Evolutionary conservation across 306 rosid species (phyloP).

Genomic region (Quercus rubra): DNA sequence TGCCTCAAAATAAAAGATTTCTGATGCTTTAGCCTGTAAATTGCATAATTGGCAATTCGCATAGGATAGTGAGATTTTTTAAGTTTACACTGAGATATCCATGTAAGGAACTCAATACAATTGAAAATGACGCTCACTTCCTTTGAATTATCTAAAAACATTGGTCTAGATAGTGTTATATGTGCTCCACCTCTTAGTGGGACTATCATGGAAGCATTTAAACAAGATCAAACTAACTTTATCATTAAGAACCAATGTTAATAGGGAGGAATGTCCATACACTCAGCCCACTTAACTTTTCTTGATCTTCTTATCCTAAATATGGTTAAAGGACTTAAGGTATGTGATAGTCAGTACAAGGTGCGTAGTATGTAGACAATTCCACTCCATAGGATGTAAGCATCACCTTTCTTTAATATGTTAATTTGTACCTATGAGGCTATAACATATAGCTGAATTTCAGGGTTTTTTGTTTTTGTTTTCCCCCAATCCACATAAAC

Average conservation of each 20-base stretch:
- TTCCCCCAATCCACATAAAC: neutral
- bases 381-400: neutral
- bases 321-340: neutral
- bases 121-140: neutral
- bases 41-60: neutral
- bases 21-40: constrained; percentile 47
- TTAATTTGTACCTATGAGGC: neutral
- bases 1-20: constrained; percentile 38
- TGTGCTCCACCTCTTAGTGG: neutral
- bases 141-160: constrained; percentile 3
- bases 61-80: neutral
- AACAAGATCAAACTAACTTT: neutral
- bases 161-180: neutral
- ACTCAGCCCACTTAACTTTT: neutral
- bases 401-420: neutral
- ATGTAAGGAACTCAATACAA: constrained; percentile 9
- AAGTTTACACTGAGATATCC: constrained; percentile 3
- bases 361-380: neutral
- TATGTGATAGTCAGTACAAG: neutral
- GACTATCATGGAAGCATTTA: neutral
- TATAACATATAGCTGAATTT: neutral
- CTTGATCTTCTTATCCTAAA: neutral
- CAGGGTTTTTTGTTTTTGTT: neutral
- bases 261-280: neutral
- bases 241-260: neutral